Base-by-base conservation (phyloP, 345 rosid species). In the Aurinia saxatilis region DNA sequence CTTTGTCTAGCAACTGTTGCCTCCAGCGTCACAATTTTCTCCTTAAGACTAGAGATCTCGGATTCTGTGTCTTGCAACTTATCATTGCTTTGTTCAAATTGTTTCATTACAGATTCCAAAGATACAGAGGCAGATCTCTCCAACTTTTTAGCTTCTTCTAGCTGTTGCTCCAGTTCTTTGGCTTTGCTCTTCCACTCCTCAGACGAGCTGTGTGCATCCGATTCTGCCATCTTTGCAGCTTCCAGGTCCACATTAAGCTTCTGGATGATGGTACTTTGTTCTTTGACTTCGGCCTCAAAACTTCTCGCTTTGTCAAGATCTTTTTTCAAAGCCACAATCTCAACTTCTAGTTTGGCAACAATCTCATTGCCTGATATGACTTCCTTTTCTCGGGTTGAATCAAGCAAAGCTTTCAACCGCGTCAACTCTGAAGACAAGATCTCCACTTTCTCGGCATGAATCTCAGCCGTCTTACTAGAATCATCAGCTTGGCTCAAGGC, bases 401-500 rank as follows among this genome's bases (percentile, higher is more conserved):
- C 96, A 66, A 89, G 91, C 77, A 81, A 50, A 11, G 78, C 81
- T 75, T 82, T 90, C 71, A 93, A 68, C 53, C 77, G 78, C 8
- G 77, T 46, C 72, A 90, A 53, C 58, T 93, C 97, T n/a, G 82
- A 77, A 0, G 97, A 82, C 57, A 93, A 91, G 69, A 79, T 63
- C 50, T 90, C 96, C 65, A 72, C 91, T 74, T 90, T 87, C 54
- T 85, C 92, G 0, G 69, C 88, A 66, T 87, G 96, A 60, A 81
- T 73, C 67, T 84, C 96, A 15, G 90, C 97, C 6, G 82, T 82
- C 81, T 84, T 93, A 30, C 95, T 82, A n/a, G 95, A 95, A 55
- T 90, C 92, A 65, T 84, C 96, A 1, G 99, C 97, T 71, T 85
- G 87, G 80, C 70, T 77, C 77, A 93, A 44, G 5, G 97, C 99